Base-by-base conservation (phyloP, 2,329 filamentous ascomycete species). In the Diaporthe nobilis region DNA sequence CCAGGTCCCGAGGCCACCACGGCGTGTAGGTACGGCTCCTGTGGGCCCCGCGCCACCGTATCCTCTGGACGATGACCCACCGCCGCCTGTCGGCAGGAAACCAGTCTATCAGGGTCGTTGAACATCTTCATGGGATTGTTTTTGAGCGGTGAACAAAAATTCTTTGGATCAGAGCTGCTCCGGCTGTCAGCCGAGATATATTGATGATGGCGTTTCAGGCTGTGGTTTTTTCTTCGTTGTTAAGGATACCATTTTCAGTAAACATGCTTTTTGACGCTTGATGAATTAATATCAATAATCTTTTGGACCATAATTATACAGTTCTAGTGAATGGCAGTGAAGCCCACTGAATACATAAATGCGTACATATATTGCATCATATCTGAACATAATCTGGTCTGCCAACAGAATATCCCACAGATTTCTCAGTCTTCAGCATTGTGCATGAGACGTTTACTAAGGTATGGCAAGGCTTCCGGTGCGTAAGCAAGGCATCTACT, bases 81-180 rank as follows among this genome's bases (percentile, higher is more conserved):
- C 96, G 25, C 96, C 96, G 4, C 88, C 90, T 9, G 95, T 97
- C 89, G 92, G 94, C 60, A 91, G 93, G 79, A 98, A 98, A 83
- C 96, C 96, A 1, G 93, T 94, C 67, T 94, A 93, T 79, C 88
- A 87, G 74, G 86, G 88, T 58, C 85, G 89, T 77, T 89, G 79
- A 86, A 42, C 2, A n/a, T 53, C 3, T 37, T 20, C 5, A 10
- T 7, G 51, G 7, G 49, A 12, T 28, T 70, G n/a, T 28, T 39
- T 55, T 15, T 60, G 9, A 25, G 37, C 7, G 34, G 39, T 22
- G 49, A 37, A 67, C 39, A n/a, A 44, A 55, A 67, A n/a, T 9
- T 47, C 20, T 39, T 13, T 25, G n/a, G 31, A 5, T 31, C 9
- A 58, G 25, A 5, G 20, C 37, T 17, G 34, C 12, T 65, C 13